Evolutionary conservation across 805 yeast species (phyloP), one percentile per base, ranked within the genome.

Genomic region (Citeromyces matritensis): DNA sequence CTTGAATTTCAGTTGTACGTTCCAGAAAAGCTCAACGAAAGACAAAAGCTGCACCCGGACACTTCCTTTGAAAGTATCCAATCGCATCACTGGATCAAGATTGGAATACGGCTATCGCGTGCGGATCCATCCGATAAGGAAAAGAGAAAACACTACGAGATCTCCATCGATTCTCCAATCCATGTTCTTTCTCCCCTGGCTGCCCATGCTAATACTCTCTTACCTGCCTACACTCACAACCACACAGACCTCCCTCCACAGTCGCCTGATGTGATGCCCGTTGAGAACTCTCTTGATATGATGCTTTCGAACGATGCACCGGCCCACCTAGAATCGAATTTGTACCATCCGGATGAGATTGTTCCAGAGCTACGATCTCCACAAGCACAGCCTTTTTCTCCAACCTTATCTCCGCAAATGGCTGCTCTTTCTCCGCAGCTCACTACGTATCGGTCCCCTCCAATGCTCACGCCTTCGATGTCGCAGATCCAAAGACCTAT

Each of bases 81-180:
- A 54, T 67, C 91, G 5, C 88, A 82, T 44, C 99, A 91, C 55
- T 91, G 98, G 96, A 74, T 91, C 44, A 91, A 91, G 54, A 67
- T 91, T 10, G 79, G 94, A 39, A 55, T 91, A 32, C 58, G 97
- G 32, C 60, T 91, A 26, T 81, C 94, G 4, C 70, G 67, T 40
- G 47, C 63, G n/a, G 74, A 79, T 28, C 68, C 73, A 3, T 60
- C 63, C 2, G 54, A 58, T 29, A 53, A 55, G 2, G 31, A 37
- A 5, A 82, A 82, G 47, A 61, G 94, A 29, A 91, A 86, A 48
- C 96, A 85, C 48, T 91, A 80, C 48, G 99, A 91, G 56, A 81
- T 91, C 29, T 75, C 84, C 36, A 88, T 91, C 35, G 99, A 91
- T 52, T 82, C 95, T 3, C 98, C 98, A 3, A 74, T 91, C 37